Conservation (phyloP, 164 flowering plant species). For the Vitis rupestris region DNA sequence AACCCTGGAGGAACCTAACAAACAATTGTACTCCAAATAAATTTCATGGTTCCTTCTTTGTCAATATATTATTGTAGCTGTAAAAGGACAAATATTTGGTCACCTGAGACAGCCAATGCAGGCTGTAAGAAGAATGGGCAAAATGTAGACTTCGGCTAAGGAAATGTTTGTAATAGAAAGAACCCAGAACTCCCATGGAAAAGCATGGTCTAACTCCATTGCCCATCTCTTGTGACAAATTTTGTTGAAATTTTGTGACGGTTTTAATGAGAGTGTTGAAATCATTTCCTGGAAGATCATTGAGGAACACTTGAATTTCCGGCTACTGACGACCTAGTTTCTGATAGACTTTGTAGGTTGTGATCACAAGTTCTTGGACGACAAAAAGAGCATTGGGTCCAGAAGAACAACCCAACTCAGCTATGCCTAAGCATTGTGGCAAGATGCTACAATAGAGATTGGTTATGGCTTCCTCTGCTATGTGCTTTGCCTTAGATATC, state of each 20-base stretch:
- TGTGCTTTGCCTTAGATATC: too few species aligned
- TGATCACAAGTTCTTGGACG: too few species aligned
- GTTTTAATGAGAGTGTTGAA: constrained; percentile 1
- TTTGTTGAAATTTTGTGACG: neutral
- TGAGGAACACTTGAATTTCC: constrained; percentile 4
- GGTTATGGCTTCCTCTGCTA: too few species aligned
- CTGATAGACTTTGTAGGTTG: too few species aligned
- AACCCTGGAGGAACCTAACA: constrained; percentile 5
- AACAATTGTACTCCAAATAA: neutral
- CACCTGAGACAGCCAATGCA: constrained; percentile 8
- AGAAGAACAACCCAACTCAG: too few species aligned
- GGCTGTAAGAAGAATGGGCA: constrained; percentile 3
- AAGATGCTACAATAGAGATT: too few species aligned
- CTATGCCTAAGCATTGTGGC: too few species aligned
- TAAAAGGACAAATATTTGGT: too few species aligned
- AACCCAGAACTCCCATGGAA: neutral
- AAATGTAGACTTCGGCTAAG: constrained; percentile 1
- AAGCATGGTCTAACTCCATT: neutral
- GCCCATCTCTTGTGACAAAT: neutral
- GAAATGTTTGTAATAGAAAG: neutral
- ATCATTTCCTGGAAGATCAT: constrained; percentile 7
- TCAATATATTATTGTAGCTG: too few species aligned
- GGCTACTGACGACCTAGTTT: neutral
- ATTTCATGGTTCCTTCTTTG: too few species aligned
- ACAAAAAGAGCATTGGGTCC: too few species aligned